Evolutionary conservation across 345 rosid genomes (phyloP), one percentile per base, ranked within the genome.

Genomic region (Brassica juncea): DNA sequence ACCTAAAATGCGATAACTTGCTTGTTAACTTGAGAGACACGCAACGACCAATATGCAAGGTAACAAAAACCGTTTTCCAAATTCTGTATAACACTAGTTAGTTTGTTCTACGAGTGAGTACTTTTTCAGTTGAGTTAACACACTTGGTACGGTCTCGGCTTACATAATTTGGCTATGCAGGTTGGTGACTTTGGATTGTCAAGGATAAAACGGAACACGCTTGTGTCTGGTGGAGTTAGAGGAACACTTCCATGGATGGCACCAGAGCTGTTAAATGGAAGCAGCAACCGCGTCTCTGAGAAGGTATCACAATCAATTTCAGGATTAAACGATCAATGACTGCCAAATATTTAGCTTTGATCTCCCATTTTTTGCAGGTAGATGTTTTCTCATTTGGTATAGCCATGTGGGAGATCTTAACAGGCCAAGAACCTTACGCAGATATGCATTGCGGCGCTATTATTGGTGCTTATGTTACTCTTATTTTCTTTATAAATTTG

Each of bases 241-340:
- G 98, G 98, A 83, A 94, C 98, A 27, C 97, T 94, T 64, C 98
- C 98, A 4, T 92, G 98, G 98, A 94, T 94, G 94, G 98, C 98
- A 39, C 98, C 98, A 4, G 97, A 94, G 73, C 81, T 92, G 54
- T 77, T 94, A 81, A 90, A 87, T 28, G 98, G 97, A 10, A 88
- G 87, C 79, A 94, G 89, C 76, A 90, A 77, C 70, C 87, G 87
- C 42, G 98, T 92, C 74, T 94, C 97, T 0, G 97, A 94, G 83
- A 91, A 91, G 89, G 98, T 94, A 42, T 1, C 19, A n/a, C 57
- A 5, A n/a, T n/a, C 19, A 52, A n/a, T 5, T 47, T 10, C 52
- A 42, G 12, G 52, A 42, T 42, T n/a, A 42, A 42, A 12, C 49
- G 10, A 42, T 14, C 49, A 42, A 44, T 44, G n/a, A 44, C 54